Conservation (phyloP, 2,329 filamentous ascomycete genomes). For the Ophiostoma australiae region DNA sequence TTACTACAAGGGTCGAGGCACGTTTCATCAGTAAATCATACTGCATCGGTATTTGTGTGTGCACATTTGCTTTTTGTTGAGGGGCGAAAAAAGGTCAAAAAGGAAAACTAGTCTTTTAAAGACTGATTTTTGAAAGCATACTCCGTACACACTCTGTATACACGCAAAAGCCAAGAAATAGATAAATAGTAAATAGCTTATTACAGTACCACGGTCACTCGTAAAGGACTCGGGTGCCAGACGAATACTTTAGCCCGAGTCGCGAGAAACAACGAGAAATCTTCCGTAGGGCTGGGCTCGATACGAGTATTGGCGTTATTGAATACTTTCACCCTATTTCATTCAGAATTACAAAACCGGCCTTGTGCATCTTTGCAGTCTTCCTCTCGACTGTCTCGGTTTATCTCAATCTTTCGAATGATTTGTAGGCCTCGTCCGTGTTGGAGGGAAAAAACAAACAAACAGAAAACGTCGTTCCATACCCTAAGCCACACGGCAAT, state of each 20-base stretch:
- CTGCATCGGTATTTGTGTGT: background rate
- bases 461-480: background rate
- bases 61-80: background rate
- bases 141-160: too few relatives aligned
- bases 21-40: background rate
- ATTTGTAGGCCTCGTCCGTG: background rate
- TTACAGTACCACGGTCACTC: background rate
- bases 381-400: background rate
- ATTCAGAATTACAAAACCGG: too few relatives aligned
- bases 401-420: background rate
- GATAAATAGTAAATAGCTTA: background rate
- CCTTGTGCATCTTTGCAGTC: background rate
- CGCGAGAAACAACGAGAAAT: slow-evolving; percentile 4
- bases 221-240: background rate
- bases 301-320: background rate
- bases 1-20: background rate
- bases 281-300: slow-evolving; percentile 1
- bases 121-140: too few relatives aligned
- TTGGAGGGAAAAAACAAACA: too few relatives aligned
- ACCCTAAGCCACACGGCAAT: background rate
- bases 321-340: background rate
- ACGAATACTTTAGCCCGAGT: background rate
- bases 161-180: background rate
- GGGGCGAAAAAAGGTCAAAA: background rate
- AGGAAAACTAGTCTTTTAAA: background rate